Evolutionary conservation across 495 filamentous ascomycete genomes (phyloP).

Genomic region (Penicillium turbatum): DNA sequence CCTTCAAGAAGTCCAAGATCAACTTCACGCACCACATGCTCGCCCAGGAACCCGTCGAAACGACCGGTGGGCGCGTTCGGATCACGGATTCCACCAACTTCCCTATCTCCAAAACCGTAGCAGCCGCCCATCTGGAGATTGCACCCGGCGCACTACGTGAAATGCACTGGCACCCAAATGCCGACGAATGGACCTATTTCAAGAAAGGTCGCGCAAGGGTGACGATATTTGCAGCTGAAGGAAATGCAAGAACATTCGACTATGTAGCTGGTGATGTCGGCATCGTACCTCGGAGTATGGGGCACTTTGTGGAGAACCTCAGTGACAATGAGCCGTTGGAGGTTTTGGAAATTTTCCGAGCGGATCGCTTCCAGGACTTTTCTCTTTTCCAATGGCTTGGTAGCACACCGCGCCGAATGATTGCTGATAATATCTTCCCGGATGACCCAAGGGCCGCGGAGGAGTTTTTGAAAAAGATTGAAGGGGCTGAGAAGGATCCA

Average conservation of each 20-base stretch:
- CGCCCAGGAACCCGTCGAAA: constrained; percentile 49
- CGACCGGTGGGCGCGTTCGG: constrained; percentile 54
- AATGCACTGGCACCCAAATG: constrained; percentile 77
- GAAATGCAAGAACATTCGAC: constrained; percentile 58
- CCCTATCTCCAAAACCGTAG: constrained; percentile 58
- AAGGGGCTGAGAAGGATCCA: constrained; percentile 42
- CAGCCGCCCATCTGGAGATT: constrained; percentile 57
- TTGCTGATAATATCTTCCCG: constrained; percentile 57
- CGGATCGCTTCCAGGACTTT: constrained; percentile 58
- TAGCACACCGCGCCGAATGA: constrained; percentile 57
- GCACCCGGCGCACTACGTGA: constrained; percentile 55
- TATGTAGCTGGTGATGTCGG: constrained; percentile 56
- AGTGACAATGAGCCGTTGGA: constrained; percentile 54
- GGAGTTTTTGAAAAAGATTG: constrained; percentile 52
- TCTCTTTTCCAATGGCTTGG: constrained; percentile 67
- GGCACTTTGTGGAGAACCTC: constrained; percentile 61
- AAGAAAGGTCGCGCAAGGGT: constrained; percentile 62
- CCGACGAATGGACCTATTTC: constrained; percentile 77
- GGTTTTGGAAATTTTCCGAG: constrained; percentile 56
- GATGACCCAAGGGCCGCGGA: constrained; percentile 49
- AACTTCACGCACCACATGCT: constrained; percentile 62
- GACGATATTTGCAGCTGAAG: constrained; percentile 59
- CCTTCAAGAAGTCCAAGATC: constrained; percentile 54
- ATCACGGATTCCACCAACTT: constrained; percentile 66
- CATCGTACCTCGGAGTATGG: constrained; percentile 57